Evolutionary conservation across 2,329 filamentous ascomycete genomes (phyloP).

Genomic region (Cryphonectria parasitica): DNA sequence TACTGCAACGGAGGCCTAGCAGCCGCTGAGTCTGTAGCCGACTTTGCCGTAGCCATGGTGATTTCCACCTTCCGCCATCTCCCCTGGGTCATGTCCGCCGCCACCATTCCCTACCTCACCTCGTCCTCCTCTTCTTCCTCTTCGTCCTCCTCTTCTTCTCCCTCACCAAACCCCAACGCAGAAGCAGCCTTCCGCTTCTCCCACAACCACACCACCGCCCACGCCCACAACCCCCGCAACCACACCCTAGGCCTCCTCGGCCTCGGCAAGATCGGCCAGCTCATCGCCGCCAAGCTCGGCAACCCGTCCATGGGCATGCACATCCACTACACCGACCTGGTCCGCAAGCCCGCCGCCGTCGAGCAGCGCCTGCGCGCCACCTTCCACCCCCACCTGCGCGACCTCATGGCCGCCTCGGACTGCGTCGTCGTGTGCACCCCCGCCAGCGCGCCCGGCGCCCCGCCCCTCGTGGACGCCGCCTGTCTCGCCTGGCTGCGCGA

Average conservation of each 20-base stretch:
- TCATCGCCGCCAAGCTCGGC: slow-evolving; percentile 62
- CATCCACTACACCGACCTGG: slow-evolving; percentile 65
- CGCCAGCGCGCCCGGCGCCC: slow-evolving; percentile 45
- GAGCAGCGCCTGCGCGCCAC: slow-evolving; percentile 48
- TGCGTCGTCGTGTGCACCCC: slow-evolving; percentile 67
- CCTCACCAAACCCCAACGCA: background rate
- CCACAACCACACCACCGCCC: slow-evolving; percentile 61
- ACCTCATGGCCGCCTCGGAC: slow-evolving; percentile 57
- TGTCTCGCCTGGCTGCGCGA: slow-evolving; percentile 55
- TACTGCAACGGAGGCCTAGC: slow-evolving; percentile 76
- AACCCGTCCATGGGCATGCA: slow-evolving; percentile 66
- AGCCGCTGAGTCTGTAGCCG: slow-evolving; percentile 73
- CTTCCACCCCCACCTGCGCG: slow-evolving; percentile 55
- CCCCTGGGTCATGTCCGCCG: slow-evolving; percentile 64
- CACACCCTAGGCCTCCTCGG: slow-evolving; percentile 69
- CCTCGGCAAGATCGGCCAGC: slow-evolving; percentile 67
- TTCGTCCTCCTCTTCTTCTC: slow-evolving; percentile 34
- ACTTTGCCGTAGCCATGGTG: slow-evolving; percentile 71
- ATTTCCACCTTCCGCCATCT: slow-evolving; percentile 71
- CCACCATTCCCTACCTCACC: slow-evolving; percentile 43
- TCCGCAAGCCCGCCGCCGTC: slow-evolving; percentile 49
- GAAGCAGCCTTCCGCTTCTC: slow-evolving; percentile 55
- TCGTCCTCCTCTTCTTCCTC: slow-evolving; percentile 34
- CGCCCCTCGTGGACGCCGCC: slow-evolving; percentile 52
- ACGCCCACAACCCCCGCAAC: slow-evolving; percentile 66